phyloP scores from a whole-genome alignment of 345 rosid species.

The Kandelia obovata region DNA sequence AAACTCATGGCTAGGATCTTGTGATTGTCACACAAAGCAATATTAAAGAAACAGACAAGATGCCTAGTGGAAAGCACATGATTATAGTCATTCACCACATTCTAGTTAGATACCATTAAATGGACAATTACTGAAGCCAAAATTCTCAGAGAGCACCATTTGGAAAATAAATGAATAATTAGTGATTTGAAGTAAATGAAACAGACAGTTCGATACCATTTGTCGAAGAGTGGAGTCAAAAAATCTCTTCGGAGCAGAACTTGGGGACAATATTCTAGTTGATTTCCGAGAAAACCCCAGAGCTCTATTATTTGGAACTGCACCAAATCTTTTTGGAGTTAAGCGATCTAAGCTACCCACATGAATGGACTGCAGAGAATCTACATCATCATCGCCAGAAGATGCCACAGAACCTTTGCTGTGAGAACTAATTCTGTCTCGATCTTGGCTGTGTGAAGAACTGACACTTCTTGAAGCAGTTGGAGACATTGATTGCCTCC shows the following conservation, averaged over 20 bases:
- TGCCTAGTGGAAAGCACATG: not conserved
- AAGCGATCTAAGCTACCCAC: constrained; percentile 47
- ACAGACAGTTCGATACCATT: constrained; percentile 49
- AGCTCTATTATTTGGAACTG: constrained; percentile 59
- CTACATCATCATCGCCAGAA: constrained; percentile 85
- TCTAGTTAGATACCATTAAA: not conserved
- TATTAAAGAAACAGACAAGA: not conserved
- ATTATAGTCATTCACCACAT: not conserved
- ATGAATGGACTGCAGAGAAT: constrained; percentile 59
- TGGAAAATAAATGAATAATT: not conserved
- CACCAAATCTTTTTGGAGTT: constrained; percentile 49
- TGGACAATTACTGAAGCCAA: too few relatives aligned
- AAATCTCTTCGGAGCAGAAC: constrained; percentile 83
- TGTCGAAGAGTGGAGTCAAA: constrained; percentile 73
- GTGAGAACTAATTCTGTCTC: constrained; percentile 72
- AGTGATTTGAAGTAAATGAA: not conserved
- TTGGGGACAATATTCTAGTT: constrained; percentile 47
- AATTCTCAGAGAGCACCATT: not conserved
- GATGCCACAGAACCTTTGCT: constrained; percentile 91
- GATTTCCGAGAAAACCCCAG: constrained; percentile 60
- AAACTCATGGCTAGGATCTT: not conserved
- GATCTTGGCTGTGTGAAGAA: constrained; percentile 85
- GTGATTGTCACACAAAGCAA: not conserved
- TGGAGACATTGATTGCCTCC: constrained; percentile 95
- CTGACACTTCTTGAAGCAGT: constrained; percentile 85